Conservation (phyloP, 495 filamentous ascomycete genomes). For the Neurospora africana region DNA sequence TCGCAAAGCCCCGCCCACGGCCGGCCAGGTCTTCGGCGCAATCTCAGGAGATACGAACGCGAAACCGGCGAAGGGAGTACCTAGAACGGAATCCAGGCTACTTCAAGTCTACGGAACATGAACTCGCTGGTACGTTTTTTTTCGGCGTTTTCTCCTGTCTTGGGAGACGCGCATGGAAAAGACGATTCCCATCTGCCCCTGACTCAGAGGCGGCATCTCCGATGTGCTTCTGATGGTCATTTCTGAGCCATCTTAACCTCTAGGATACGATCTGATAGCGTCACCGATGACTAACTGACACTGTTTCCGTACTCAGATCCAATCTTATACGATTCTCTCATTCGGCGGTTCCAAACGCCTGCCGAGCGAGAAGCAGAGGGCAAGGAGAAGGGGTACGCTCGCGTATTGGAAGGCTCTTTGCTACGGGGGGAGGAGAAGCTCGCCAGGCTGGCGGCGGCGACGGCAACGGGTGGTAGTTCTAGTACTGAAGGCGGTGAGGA, state of each 20-base stretch:
- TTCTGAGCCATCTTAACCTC: neutral
- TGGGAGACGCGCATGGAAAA: neutral
- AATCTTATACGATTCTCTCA: conserved; percentile 66
- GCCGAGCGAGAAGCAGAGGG: conserved; percentile 65
- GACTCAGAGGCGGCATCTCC: neutral
- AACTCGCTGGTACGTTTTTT: conserved; percentile 28
- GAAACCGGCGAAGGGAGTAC: conserved; percentile 36
- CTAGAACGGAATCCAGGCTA: conserved; percentile 30
- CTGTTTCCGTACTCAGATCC: conserved; percentile 45
- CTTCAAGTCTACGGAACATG: conserved; percentile 31
- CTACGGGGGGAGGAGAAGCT: conserved; percentile 63
- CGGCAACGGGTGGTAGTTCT: conserved; percentile 17
- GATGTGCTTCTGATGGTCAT: neutral
- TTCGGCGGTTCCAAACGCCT: conserved; percentile 66
- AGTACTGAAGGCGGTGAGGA: neutral
- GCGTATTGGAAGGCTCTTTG: conserved; percentile 60
- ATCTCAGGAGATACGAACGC: conserved; percentile 23
- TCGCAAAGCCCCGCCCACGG: conserved; percentile 27
- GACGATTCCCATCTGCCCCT: neutral
- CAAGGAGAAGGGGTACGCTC: conserved; percentile 60
- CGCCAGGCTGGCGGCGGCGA: conserved; percentile 44
- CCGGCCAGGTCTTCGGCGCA: conserved; percentile 24
- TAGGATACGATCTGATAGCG: neutral
- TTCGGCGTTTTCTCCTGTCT: neutral
- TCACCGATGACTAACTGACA: neutral